Base-by-base conservation (phyloP, 2,329 filamentous ascomycete genomes). In the Aureobasidium musti region DNA sequence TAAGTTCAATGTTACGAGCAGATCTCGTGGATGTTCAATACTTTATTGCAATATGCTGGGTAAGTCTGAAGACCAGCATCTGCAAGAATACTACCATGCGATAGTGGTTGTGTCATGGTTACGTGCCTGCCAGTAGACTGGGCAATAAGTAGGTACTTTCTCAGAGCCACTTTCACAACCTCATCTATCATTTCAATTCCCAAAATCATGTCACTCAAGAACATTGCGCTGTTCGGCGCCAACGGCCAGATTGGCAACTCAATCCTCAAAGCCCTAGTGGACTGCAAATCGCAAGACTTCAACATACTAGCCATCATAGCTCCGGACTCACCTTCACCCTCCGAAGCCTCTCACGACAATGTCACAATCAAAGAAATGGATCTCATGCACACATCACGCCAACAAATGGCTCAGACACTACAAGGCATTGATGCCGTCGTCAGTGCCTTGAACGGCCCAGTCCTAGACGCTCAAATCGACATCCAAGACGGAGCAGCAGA, bases 371-470 rank as follows among this genome's bases (percentile, higher is more conserved):
- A 63, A 35, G 35, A 21, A 11, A 77, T 72, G 11, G 70, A 74
- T 26, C 33, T 69, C 0, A 35, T 61, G 1, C 49, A 65, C 10
- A 30, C 68, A 6, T 69, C 61, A 6, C 33, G 59, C 5, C 65
- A 68, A 3, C 61, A 69, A 1, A 53, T 74, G 5, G 67, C 67
- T 1, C 23, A 68, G 1, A 50, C 61, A 3, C 61, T 74, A 7
- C 37, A 63, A 45, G 71, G 70, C 1, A 71, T 73, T 6, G 71
- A 74, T 49, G 71, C 67, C 2, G 67, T 74, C 0, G 61, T 75
- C 30, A 73, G 70, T 63, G 70, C 72, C 0, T 59, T 76, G 28
- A 73, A 70, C 41, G 72, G 71, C 0, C 67, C 69, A 28, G 69
- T 72, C 72, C 61, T 65, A n/a, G 35, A 65, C 7, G 45, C 61